Base-by-base conservation (phyloP, 2,329 filamentous ascomycete species). In the Aureobasidium sp. region DNA sequence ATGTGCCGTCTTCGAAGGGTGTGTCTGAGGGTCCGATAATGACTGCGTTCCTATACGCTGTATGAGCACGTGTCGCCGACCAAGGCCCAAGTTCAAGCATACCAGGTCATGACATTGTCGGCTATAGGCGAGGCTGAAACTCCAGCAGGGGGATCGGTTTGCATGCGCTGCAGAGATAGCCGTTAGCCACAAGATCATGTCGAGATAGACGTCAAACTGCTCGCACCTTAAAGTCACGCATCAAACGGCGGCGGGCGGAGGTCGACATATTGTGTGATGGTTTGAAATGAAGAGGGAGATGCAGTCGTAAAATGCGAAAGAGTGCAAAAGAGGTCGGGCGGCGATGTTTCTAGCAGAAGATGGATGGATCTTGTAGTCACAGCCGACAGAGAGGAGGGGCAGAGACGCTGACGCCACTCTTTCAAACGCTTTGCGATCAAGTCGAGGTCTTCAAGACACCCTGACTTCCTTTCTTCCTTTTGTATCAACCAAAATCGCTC, bases 31-130 rank as follows among this genome's bases (percentile, higher is more conserved):
- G 93, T 10, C 93, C 93, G 69, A 99, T 97, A 65, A 99, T 99
- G 65, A 97, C 93, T 61, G 93, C 93, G 73, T 99, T 99, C 93
- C 93, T 97, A 68, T 51, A 62, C 44, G 37, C 10, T 32, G 25
- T 39, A 50, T 68, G 45, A 67, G 65, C 47, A 36, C 30, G 36
- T 51, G 25, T 41, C 27, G 5, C 21, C 14, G 27, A 9, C 32
- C 7, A 53, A 2, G 67, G 30, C 48, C 9, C 2, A 2, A 25
- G 6, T 30, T 47, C n/a, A 27, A 55, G 49, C 82, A 66, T 82
- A 95, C 91, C 91, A 96, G 54, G 90, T 96, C 91, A 96, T 96
- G 70, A 96, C 91, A 79, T 96, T 96, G 72, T 96, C 91, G 64
- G 93, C 91, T 51, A 97, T 89, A 7, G 94, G 94, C 59, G 92